These are phyloP conservation scores for Amauroascus niger DNA, from an alignment of 2,329 filamentous ascomycete species.

Conservation along the genomic window DNA sequence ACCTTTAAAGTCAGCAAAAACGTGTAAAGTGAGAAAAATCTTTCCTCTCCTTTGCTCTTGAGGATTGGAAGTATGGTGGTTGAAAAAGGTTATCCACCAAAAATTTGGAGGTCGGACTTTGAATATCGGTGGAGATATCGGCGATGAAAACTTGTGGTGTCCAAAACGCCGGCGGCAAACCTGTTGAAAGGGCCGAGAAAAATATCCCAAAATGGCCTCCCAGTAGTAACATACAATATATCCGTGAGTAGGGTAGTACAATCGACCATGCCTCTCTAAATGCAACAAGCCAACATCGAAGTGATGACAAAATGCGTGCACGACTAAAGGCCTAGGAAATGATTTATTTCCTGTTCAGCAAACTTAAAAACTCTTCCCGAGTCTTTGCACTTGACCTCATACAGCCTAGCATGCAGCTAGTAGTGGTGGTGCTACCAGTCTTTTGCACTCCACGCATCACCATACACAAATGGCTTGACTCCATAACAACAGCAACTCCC, in stretches of 20 bases:
- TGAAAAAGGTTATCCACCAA: background rate
- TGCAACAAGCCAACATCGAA: background rate
- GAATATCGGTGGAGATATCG: background rate
- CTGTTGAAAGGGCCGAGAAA: conserved; percentile 15
- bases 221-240: conserved; percentile 4
- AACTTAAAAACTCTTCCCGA: conserved; percentile 84
- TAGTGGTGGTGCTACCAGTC: conserved; percentile 75
- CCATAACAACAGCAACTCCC: conserved; percentile 94
- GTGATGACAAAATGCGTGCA: no score
- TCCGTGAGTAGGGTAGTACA: background rate
- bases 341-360: conserved; percentile 50
- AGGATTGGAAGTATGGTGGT: background rate
- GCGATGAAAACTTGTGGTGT: background rate
- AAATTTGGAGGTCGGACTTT: background rate
- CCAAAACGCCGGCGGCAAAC: conserved; percentile 12
- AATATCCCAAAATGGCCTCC: conserved; percentile 6
- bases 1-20: background rate
- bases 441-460: conserved; percentile 98
- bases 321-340: background rate
- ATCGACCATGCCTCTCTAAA: background rate
- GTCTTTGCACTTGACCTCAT: conserved; percentile 91
- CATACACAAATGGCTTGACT: conserved; percentile 95
- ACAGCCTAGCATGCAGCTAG: conserved; percentile 93
- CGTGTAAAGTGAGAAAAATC: background rate
- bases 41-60: background rate